Evolutionary conservation across 106 monocot species (phyloP), one percentile per base, ranked within the genome.

Genomic region (Agapanthus africanus): DNA sequence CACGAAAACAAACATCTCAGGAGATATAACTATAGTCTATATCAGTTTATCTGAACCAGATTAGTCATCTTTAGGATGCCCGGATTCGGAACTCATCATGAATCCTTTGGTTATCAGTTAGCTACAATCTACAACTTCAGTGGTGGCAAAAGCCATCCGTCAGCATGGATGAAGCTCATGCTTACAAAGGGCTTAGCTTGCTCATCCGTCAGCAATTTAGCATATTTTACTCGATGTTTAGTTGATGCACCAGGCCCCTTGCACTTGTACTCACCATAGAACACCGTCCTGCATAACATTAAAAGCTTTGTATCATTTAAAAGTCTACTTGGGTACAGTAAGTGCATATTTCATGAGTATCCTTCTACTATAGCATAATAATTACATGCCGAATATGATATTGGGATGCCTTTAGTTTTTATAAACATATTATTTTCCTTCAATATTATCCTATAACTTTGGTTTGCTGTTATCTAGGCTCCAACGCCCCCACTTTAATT

Each of bases 281-380:
- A 88, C 28, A 88, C 84, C 33, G 73, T 82, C 64, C 87, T 87
- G 74, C n/a, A n/a, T n/a, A n/a, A n/a, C n/a, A n/a, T n/a, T n/a
- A n/a, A n/a, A n/a, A n/a, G n/a, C n/a, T n/a, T n/a, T n/a, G n/a
- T n/a, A n/a, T n/a, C n/a, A n/a, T n/a, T n/a, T n/a, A n/a, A n/a
- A n/a, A n/a, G n/a, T n/a, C n/a, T n/a, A n/a, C n/a, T n/a, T n/a
- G n/a, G n/a, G n/a, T n/a, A n/a, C n/a, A n/a, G 16, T 16, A 44
- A 44, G 44, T 11, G 13, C 44, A 44, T 44, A 44, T 9, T 44
- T 44, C 44, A 6, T n/a, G n/a, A n/a, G n/a, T n/a, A n/a, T n/a
- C n/a, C n/a, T 44, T 6, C 16, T 44, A 44, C 10, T 6, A 44
- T 14, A 44, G 10, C 10, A 44, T 44, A 14, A 9, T 44, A 14